Base-by-base conservation (phyloP, 2,329 filamentous ascomycete genomes). In the Diaporthe longicolla region DNA sequence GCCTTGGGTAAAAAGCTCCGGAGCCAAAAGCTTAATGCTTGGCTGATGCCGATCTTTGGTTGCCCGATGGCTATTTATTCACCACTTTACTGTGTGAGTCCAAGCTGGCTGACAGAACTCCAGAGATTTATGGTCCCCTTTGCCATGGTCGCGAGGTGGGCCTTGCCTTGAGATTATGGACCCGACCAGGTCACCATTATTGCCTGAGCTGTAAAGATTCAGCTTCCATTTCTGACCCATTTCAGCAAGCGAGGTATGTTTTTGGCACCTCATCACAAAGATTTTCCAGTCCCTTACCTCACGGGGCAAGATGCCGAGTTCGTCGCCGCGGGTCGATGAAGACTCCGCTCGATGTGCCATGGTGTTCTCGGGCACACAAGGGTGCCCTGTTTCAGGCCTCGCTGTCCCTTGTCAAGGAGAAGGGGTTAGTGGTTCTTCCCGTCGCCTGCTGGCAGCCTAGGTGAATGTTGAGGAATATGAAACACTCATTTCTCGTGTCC, bases 401-500 rank as follows among this genome's bases (percentile, higher is more conserved):
- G 8, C 69, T 45, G 50, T 29, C 43, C 69, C 70, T 58, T 55
- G 57, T 29, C 35, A 55, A 63, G 70, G 70, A 63, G 70, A 45
- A 71, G 48, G 70, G 70, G 32, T 17, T 43, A 48, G 69, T 52
- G 43, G 69, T 58, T 40, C 37, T 52, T 13, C 52, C 57, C 63
- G 48, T n/a, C 61, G 24, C 54, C 70, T 54, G 45, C 37, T 73
- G 26, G 50, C 66, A 61, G 59, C 32, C 21, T 65, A 9, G 35
- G 66, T 61, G 66, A 61, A 29, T 26, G 63, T 68, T 68, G 58
- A 68, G 73, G 35, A 21, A 45, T 50, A 73, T 75, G 71, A 73
- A 73, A 75, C 74, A 70, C 71, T 50, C 74, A 72, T 73, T 73
- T 75, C 74, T 75, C 74, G 74, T 75, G 74, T 75, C 74, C 74